Base-by-base conservation (phyloP, 2,329 filamentous ascomycete species). In the Ceratocystiopsis brevicomis region DNA sequence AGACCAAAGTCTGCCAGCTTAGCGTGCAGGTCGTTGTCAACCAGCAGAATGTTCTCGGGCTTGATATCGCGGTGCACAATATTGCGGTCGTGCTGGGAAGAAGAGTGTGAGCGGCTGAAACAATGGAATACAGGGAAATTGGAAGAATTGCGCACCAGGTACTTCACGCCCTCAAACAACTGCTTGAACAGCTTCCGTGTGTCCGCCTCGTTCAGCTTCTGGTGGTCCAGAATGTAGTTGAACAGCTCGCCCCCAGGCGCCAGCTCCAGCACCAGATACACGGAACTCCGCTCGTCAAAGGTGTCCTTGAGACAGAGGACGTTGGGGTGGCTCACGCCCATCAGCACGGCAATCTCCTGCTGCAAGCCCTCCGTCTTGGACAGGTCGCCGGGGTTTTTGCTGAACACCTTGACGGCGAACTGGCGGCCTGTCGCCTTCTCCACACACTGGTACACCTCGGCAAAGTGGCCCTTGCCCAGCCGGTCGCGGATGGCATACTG, bases 21-120 rank as follows among this genome's bases (percentile, higher is more conserved):
- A 49, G 94, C 79, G 46, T 78, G 78, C 25, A 95, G 64, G 33
- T 90, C 71, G 54, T 84, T 85, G 60, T 95, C 85, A 6, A 81
- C 76, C 34, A 98, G 65, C 10, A 98, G 64, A 33, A 98, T 96
- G 54, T 96, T 96, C 57, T 96, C 88, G 0, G 87, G 88, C 60
- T 95, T 96, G 62, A 98, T 95, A 53, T 98, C 90, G 45, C 90
- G 81, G 59, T 98, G 90, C 6, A 96, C 87, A 58, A 98, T 93
- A 53, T 90, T 92, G 49, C 90, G 82, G 48, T 96, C 90, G 57
- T 98, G 90, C 88, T 95, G 18, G 12, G n/a, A 1, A 2, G 9
- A 16, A 40, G 38, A 14, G 33, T 13, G 33, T 14, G 11, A 16
- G n/a, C n/a, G 18, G 16, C 16, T 16, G 6, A 30, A 37, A 3